Conservation (phyloP, 768 basidiomycete species). For the Butyriboletus loyo region DNA sequence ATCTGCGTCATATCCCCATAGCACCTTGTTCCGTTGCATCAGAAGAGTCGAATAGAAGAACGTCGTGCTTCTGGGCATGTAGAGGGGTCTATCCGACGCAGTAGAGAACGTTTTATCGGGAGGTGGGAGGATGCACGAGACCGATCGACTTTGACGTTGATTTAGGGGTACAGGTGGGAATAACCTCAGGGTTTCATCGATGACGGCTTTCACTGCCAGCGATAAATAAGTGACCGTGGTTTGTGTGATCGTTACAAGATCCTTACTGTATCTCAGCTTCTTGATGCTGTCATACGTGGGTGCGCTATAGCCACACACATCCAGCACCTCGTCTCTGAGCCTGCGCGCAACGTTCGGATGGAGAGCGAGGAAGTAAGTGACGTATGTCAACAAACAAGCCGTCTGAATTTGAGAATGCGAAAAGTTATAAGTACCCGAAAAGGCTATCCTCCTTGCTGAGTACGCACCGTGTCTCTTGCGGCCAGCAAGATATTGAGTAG, state of each 20-base stretch:
- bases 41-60: slow-evolving; percentile 62
- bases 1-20: slow-evolving; percentile 77
- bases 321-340: slow-evolving; percentile 60
- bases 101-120: slow-evolving; percentile 46
- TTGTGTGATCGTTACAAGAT: background rate
- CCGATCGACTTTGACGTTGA: slow-evolving; percentile 52
- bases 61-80: slow-evolving; percentile 55
- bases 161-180: slow-evolving; percentile 81
- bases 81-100: slow-evolving; percentile 41
- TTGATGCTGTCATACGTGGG: slow-evolving; percentile 58
- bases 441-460: background rate
- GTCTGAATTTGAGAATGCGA: slow-evolving; percentile 42
- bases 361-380: slow-evolving; percentile 66
- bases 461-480: slow-evolving; percentile 69
- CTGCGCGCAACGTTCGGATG: slow-evolving; percentile 53
- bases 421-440: background rate
- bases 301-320: slow-evolving; percentile 47
- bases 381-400: slow-evolving; percentile 63
- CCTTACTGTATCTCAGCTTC: slow-evolving; percentile 63
- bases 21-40: slow-evolving; percentile 59
- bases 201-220: slow-evolving; percentile 61
- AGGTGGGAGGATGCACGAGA: slow-evolving; percentile 48
- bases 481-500: slow-evolving; percentile 75
- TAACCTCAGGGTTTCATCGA: slow-evolving; percentile 74
- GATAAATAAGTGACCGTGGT: slow-evolving; percentile 3